Percentiles rank a stretch among this genome's conserved stretches.
Conservation (phyloP, 768 basidiomycete species). For the Clavaria fumosa region DNA sequence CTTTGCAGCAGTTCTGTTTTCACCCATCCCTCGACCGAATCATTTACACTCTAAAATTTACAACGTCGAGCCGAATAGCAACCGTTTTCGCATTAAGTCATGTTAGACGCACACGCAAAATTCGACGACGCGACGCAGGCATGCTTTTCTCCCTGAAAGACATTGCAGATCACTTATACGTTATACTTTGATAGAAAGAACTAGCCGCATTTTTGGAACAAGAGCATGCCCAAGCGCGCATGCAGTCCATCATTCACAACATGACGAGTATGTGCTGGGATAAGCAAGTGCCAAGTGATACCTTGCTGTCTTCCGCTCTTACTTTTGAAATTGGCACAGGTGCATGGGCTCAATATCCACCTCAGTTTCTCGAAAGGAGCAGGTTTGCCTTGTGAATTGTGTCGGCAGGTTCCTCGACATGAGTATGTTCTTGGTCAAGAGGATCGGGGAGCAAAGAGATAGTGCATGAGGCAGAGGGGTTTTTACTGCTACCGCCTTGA, state of each 20-base stretch:
- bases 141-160: slow-evolving; percentile 7
- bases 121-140: slow-evolving; percentile 76
- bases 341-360: slow-evolving; percentile 73
- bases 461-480: too few species aligned
- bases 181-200: slow-evolving; percentile 49
- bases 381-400: slow-evolving; percentile 74
- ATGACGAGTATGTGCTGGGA: slow-evolving; percentile 85
- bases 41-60: too few species aligned
- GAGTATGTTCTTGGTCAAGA: slow-evolving; percentile 65
- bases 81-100: too few species aligned
- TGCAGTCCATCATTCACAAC: slow-evolving; percentile 57
- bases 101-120: too few species aligned
- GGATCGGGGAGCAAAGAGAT: slow-evolving; percentile 34
- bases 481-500: too few species aligned
- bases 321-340: slow-evolving; percentile 23
- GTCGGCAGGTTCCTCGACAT: slow-evolving; percentile 87
- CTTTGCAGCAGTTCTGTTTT: too few species aligned
- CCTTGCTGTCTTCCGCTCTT: slow-evolving; percentile 2
- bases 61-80: too few species aligned
- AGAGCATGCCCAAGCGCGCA: slow-evolving; percentile 50
- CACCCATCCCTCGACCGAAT: too few species aligned
- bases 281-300: slow-evolving; percentile 44
- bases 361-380: slow-evolving; percentile 65
- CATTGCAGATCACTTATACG: slow-evolving; percentile 3
- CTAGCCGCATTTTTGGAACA: slow-evolving; percentile 63